These are phyloP conservation scores for Pharnaceum exiguum DNA, from an alignment of 148 eudicot genomes.

Conservation along the genomic window DNA sequence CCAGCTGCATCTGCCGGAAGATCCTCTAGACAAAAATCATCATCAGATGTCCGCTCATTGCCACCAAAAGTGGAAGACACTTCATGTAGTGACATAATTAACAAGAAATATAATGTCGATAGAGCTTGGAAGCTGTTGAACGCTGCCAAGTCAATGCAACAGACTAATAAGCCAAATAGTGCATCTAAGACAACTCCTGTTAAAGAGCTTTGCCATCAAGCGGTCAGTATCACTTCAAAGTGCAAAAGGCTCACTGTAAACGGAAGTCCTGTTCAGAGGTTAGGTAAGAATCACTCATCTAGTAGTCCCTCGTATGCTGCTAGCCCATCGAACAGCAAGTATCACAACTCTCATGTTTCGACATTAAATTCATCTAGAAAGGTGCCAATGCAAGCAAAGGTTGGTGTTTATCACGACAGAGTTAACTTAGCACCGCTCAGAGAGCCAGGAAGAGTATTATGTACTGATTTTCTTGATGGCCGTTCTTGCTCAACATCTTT, in stretches of 20 bases:
- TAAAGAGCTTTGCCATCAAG: constrained; percentile 18
- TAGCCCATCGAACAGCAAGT: constrained; percentile 8
- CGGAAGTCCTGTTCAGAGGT: constrained; percentile 15
- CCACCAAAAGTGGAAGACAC: constrained; percentile 21
- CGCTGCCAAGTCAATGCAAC: constrained; percentile 52
- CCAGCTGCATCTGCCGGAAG: not conserved
- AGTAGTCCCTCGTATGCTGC: constrained; percentile 1
- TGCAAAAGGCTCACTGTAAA: constrained; percentile 16
- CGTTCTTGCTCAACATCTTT: constrained; percentile 19
- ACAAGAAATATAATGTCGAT: constrained; percentile 36
- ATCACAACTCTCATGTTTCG: constrained; percentile 8
- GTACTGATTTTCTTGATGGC: constrained; percentile 5
- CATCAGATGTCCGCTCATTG: constrained; percentile 26
- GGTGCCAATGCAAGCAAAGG: constrained; percentile 5
- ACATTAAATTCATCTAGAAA: constrained; percentile 13
- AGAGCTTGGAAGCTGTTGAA: constrained; percentile 86
- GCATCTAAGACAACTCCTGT: constrained; percentile 15
- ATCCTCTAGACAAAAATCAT: constrained; percentile 16
- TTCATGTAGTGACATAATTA: constrained; percentile 10
- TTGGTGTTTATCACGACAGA: constrained; percentile 5
- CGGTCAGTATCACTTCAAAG: constrained; percentile 12
- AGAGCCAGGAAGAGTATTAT: constrained; percentile 1
- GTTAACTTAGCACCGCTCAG: constrained; percentile 15
- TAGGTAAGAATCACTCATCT: constrained; percentile 15
- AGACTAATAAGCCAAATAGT: constrained; percentile 14